phyloP scores from a whole-genome alignment of 306 rosid genomes.

The Amphicarpaea edgeworthii region DNA sequence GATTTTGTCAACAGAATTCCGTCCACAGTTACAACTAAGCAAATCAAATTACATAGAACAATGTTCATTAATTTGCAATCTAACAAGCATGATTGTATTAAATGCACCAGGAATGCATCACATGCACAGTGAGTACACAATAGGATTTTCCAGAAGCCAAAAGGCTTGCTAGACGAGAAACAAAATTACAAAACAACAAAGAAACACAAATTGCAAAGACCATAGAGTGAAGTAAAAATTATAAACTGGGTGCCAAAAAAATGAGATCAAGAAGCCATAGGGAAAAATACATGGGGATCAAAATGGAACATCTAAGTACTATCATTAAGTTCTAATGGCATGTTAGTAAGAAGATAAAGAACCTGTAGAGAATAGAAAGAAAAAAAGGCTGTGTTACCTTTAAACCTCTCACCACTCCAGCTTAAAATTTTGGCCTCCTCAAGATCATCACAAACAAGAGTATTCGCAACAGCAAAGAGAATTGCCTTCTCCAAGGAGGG shows the following conservation, averaged over 20 bases:
- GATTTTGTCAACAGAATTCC: constrained; percentile 95
- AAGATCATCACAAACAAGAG: constrained; percentile 96
- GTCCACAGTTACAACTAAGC: constrained; percentile 93
- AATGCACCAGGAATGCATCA: constrained; percentile 32
- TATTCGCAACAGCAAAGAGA: constrained; percentile 95
- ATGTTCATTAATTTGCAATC: constrained; percentile 29
- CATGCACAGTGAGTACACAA: constrained; percentile 1
- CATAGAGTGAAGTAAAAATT: neutral
- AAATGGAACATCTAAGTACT: constrained; percentile 29
- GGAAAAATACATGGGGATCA: constrained; percentile 19
- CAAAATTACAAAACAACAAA: neutral
- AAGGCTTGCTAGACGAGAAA: constrained; percentile 21
- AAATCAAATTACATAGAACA: constrained; percentile 48
- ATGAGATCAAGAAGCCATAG: constrained; percentile 24
- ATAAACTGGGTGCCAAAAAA: constrained; percentile 20
- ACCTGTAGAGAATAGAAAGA: constrained; percentile 1
- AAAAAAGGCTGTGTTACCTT: constrained; percentile 63
- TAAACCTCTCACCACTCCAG: constrained; percentile 97
- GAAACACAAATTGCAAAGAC: neutral
- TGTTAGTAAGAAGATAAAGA: constrained; percentile 22
- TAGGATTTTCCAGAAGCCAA: constrained; percentile 30
- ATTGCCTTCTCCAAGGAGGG: constrained; percentile 94
- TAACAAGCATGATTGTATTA: constrained; percentile 14
- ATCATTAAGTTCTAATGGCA: constrained; percentile 25
- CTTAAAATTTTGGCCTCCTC: constrained; percentile 93